These are phyloP conservation scores for Acephala macrosclerotiorum DNA, from an alignment of 2,329 filamentous ascomycete genomes.

Conservation along the genomic window DNA sequence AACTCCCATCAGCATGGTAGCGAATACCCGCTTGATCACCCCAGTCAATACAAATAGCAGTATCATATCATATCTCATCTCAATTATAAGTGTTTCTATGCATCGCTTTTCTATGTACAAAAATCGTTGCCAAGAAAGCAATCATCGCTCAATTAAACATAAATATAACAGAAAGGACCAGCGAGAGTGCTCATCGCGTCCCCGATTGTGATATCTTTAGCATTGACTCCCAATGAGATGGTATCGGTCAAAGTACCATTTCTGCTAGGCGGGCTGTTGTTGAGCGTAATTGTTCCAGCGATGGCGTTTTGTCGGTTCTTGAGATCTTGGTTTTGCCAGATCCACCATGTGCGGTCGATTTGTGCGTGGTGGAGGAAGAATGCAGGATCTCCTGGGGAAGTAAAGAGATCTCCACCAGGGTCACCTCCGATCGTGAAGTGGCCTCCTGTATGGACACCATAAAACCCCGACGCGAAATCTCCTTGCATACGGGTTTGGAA, in stretches of 20 bases:
- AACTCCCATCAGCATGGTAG: too few relatives aligned
- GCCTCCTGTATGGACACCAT: conserved; percentile 50
- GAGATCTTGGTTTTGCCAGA: conserved; percentile 57
- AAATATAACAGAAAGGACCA: conserved; percentile 55
- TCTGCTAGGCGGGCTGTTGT: conserved; percentile 49
- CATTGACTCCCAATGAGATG: conserved; percentile 42
- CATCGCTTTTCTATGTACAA: conserved; percentile 16
- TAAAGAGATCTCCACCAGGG: conserved; percentile 53
- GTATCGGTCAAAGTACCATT: conserved; percentile 52
- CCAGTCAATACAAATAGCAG: too few relatives aligned
- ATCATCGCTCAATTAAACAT: conserved; percentile 33
- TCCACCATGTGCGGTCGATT: conserved; percentile 56
- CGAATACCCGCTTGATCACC: too few relatives aligned
- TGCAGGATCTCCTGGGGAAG: conserved; percentile 53
- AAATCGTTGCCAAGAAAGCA: background rate
- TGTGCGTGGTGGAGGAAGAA: conserved; percentile 56
- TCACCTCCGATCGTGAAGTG: conserved; percentile 55
- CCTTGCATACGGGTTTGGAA: conserved; percentile 57
- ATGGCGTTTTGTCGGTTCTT: conserved; percentile 39
- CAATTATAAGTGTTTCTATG: background rate
- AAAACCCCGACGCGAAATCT: conserved; percentile 43
- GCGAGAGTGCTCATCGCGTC: conserved; percentile 51
- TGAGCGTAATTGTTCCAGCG: conserved; percentile 51
- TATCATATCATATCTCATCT: background rate
- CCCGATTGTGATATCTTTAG: conserved; percentile 41